Evolutionary conservation across 2,329 filamentous ascomycete genomes (phyloP), one percentile per base, ranked within the genome.

Genomic region (Cladosporium phlei): DNA sequence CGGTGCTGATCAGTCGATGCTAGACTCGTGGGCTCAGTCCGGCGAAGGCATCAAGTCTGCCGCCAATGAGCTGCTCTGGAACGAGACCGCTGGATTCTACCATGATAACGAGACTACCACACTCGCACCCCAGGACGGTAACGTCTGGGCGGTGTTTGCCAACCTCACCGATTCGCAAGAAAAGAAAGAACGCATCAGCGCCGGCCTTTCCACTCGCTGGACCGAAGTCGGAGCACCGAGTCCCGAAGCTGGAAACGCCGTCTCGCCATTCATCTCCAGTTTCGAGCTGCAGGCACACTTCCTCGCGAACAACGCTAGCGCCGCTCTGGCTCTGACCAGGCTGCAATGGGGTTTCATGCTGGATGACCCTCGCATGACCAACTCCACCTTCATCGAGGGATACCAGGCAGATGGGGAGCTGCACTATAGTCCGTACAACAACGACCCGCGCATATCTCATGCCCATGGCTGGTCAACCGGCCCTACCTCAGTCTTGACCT

Each of bases 41-140:
- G 71, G 70, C 0, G 62, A 61, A 2, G 52, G 60, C 3, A 69
- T 79, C 35, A 67, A 69, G 52, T 43, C 52, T n/a, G 67, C 70
- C 7, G 77, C 77, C 10, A 52, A 52, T 14, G 42, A 37, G 1
- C 37, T 60, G 2, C 46, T 53, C 30, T 62, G 56, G 45, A 56
- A 58, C 27, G 57, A 48, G 4, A 39, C 42, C 14, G 58, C 58
- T 16, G 59, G 61, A 5, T 58, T 63, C 5, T 70, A 67, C 57
- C 60, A 58, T 34, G 66, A 71, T 51, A 69, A 68, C 44, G 60
- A 62, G 8, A 66, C 64, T 6, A 68, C 66, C 5, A 58, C 53
- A 4, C 57, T 69, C 2, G 54, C 62, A 51, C 78, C 79, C 0
- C 79, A 85, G 63, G 79, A 82, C 51, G 78, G 68, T 5, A 71